These are phyloP conservation scores for Clathrospora elynae DNA, from an alignment of 2,329 filamentous ascomycete species.

Conservation along the genomic window DNA sequence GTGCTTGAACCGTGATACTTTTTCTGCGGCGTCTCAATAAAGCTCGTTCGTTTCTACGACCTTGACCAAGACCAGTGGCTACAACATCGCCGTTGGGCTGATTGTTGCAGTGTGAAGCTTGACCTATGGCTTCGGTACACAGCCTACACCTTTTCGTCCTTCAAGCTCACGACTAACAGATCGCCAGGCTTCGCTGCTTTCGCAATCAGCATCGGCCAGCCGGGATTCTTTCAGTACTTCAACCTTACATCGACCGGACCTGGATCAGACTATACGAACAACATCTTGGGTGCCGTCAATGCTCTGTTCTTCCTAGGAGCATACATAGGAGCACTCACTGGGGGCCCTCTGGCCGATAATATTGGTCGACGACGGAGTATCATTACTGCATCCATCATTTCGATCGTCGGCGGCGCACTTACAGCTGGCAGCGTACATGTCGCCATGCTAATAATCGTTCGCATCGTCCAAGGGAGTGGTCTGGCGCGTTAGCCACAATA, in stretches of 20 bases:
- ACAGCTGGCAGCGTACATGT: slow-evolving; percentile 32
- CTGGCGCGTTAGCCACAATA: slow-evolving; percentile 28
- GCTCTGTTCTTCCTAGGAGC: slow-evolving; percentile 22
- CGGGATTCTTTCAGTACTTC: slow-evolving; percentile 31
- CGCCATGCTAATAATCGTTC: slow-evolving; percentile 33
- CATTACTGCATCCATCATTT: slow-evolving; percentile 13
- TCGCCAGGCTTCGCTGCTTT: slow-evolving; percentile 29
- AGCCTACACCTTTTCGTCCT: not conserved
- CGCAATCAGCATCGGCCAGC: slow-evolving; percentile 29
- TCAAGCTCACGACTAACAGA: not conserved
- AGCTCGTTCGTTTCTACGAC: slow-evolving; percentile 1
- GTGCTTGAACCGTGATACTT: not conserved
- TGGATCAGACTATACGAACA: slow-evolving; percentile 25
- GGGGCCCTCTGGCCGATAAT: slow-evolving; percentile 14
- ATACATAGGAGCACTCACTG: slow-evolving; percentile 13
- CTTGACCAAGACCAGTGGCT: slow-evolving; percentile 31
- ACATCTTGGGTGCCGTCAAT: slow-evolving; percentile 23
- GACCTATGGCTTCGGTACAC: slow-evolving; percentile 32
- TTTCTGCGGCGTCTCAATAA: not conserved
- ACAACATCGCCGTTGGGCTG: slow-evolving; percentile 32
- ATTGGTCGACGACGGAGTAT: slow-evolving; percentile 20
- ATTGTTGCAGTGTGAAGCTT: slow-evolving; percentile 33
- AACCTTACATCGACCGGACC: slow-evolving; percentile 21
- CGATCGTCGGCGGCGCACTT: slow-evolving; percentile 21
- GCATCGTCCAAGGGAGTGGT: slow-evolving; percentile 28